Conservation (phyloP, 257 asterid species). For the Prunella vulgaris region DNA sequence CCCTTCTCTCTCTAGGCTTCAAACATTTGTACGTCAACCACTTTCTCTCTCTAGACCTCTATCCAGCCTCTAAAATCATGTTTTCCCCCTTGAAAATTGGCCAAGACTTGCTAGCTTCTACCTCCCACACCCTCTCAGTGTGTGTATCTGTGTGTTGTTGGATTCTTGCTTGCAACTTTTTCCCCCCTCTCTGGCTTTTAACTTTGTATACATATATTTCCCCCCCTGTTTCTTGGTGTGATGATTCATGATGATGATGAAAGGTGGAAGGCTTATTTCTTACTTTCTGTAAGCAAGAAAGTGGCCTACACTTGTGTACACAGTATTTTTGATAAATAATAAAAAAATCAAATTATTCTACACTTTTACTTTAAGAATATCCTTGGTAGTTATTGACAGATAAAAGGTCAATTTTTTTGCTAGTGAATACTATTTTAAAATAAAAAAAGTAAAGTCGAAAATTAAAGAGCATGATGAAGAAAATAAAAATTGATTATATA, state of each 20-base stretch:
- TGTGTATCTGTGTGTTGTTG: conserved; percentile 22
- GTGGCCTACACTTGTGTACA: conserved; percentile 17
- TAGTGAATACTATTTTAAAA: not conserved
- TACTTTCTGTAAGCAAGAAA: conserved; percentile 22
- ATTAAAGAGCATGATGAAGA: too few species aligned
- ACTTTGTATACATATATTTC: not conserved
- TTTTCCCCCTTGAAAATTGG: conserved; percentile 14
- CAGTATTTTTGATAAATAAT: conserved; percentile 3
- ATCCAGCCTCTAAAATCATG: conserved; percentile 32
- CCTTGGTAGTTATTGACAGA: not conserved
- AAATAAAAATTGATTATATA: too few species aligned
- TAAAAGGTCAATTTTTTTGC: not conserved
- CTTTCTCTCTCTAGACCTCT: conserved; percentile 29
- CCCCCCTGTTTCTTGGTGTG: not conserved
- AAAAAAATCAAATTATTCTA: not conserved
- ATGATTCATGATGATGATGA: conserved; percentile 27
- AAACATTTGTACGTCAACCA: not conserved
- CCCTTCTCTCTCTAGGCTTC: not conserved
- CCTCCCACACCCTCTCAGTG: conserved; percentile 11
- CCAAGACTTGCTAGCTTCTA: conserved; percentile 22
- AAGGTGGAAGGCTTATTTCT: conserved; percentile 27
- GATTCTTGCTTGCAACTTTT: conserved; percentile 30
- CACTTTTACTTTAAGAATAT: not conserved
- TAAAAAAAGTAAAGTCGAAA: too few species aligned
- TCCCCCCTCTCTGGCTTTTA: conserved; percentile 10